Conservation (phyloP, 345 rosid species). For the Sonneratia alba region DNA sequence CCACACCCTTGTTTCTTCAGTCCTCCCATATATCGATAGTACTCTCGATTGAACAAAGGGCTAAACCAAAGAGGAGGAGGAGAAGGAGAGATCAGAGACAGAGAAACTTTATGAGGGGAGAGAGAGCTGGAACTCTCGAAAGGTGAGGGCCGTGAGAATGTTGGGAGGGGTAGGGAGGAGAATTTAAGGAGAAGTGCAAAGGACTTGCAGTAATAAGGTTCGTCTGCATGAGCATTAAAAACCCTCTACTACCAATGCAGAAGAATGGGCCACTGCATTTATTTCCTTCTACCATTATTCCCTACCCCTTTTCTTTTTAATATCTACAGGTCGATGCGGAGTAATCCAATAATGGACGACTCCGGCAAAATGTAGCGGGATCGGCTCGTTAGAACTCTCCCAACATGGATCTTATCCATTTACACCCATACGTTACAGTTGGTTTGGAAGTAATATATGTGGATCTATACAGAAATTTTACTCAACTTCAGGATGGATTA, state of each 20-base stretch:
- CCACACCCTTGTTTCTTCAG: background rate
- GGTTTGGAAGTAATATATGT: too few species aligned
- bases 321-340: too few species aligned
- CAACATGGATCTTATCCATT: too few species aligned
- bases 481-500: too few species aligned
- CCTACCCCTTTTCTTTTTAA: too few species aligned
- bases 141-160: background rate
- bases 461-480: too few species aligned
- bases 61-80: background rate
- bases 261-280: slow-evolving; percentile 60
- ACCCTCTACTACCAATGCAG: slow-evolving; percentile 62
- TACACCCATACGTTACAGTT: too few species aligned
- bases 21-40: too few species aligned
- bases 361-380: too few species aligned
- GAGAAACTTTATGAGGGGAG: background rate
- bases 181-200: slow-evolving; percentile 4
- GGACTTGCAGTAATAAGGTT: slow-evolving; percentile 16
- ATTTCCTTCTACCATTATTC: slow-evolving; percentile 10
- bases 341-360: too few species aligned
- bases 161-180: slow-evolving; percentile 1
- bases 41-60: too few species aligned
- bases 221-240: slow-evolving; percentile 42
- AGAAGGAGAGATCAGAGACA: background rate
- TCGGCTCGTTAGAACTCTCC: too few species aligned
- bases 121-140: background rate